Conservation (phyloP, 2,329 filamentous ascomycete species). For the Aspergillus tubingensis region DNA sequence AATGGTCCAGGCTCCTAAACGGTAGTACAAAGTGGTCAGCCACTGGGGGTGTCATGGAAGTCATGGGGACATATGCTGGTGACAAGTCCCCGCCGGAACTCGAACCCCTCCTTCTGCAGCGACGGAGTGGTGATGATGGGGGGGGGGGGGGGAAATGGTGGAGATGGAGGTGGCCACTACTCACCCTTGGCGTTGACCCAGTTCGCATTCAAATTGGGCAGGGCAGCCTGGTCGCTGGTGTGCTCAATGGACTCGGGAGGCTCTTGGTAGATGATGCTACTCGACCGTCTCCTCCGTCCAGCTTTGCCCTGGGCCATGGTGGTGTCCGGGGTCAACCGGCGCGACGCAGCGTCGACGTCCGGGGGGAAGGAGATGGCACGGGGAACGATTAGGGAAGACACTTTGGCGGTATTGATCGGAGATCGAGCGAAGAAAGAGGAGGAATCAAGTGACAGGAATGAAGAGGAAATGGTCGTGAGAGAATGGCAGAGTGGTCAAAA, state of each 20-base stretch:
- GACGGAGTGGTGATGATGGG: neutral
- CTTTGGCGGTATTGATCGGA: slow-evolving; percentile 78
- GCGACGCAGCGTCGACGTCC: slow-evolving; percentile 68
- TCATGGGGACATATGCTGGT: neutral
- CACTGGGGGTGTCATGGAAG: slow-evolving; percentile 11
- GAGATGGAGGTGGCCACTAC: slow-evolving; percentile 27
- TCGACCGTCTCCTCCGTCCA: slow-evolving; percentile 86
- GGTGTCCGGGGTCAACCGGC: slow-evolving; percentile 60
- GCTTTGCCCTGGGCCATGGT: slow-evolving; percentile 64
- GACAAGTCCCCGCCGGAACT: neutral
- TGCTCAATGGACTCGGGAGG: slow-evolving; percentile 96
- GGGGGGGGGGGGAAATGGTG: neutral
- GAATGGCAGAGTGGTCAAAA: slow-evolving; percentile 5
- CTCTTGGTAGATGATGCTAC: slow-evolving; percentile 97
- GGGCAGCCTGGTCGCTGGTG: slow-evolving; percentile 90
- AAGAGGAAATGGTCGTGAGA: neutral
- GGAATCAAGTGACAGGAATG: slow-evolving; percentile 17
- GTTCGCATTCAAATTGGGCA: slow-evolving; percentile 95
- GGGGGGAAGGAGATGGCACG: slow-evolving; percentile 90
- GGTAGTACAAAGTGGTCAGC: slow-evolving; percentile 14
- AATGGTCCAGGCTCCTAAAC: slow-evolving; percentile 90
- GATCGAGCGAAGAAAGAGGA: slow-evolving; percentile 25
- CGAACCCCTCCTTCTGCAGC: neutral
- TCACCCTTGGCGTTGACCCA: slow-evolving; percentile 99
- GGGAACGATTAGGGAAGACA: slow-evolving; percentile 89